Conservation (phyloP, 1,284 basidiomycete genomes). For the Lignosus rhinocerotis region DNA sequence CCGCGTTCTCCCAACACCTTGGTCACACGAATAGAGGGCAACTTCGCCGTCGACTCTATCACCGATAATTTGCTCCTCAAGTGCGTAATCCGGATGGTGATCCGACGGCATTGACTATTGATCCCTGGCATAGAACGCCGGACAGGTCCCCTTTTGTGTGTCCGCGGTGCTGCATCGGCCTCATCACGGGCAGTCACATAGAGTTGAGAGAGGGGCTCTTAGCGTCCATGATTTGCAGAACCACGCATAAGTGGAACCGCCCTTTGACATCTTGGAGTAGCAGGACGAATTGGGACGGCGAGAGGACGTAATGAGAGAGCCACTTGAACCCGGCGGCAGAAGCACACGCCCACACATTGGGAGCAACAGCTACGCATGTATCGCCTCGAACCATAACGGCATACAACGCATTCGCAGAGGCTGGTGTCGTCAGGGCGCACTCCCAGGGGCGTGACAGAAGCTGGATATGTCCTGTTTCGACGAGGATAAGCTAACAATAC, state of each 20-base stretch:
- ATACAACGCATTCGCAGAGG: not conserved
- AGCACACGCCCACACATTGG: not conserved
- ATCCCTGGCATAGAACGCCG: not conserved
- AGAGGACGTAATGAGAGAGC: slow-evolving; percentile 16
- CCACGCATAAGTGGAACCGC: slow-evolving; percentile 1
- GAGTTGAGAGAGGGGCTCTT: not conserved
- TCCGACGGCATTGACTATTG: slow-evolving; percentile 2
- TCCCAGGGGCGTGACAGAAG: slow-evolving; percentile 21
- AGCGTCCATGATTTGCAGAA: not conserved
- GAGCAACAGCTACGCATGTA: slow-evolving; percentile 1
- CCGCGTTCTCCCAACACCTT: not conserved
- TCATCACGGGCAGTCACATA: not conserved
- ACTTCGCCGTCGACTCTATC: not conserved
- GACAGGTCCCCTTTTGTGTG: not conserved
- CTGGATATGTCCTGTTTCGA: not conserved
- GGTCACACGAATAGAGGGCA: slow-evolving; percentile 9
- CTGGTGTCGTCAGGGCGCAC: not conserved
- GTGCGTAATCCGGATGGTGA: slow-evolving; percentile 12
- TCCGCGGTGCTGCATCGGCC: not conserved
- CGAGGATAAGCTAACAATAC: slow-evolving; percentile 14
- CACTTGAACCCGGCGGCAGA: slow-evolving; percentile 10
- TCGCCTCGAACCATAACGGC: slow-evolving; percentile 3
- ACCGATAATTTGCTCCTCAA: not conserved
- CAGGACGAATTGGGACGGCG: slow-evolving; percentile 5
- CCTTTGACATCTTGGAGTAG: not conserved